A percentile compares a stretch with the other conserved stretches of the same genome.
These are phyloP conservation scores for Mangifera indica DNA, from an alignment of 345 rosid genomes.

Conservation along the genomic window DNA sequence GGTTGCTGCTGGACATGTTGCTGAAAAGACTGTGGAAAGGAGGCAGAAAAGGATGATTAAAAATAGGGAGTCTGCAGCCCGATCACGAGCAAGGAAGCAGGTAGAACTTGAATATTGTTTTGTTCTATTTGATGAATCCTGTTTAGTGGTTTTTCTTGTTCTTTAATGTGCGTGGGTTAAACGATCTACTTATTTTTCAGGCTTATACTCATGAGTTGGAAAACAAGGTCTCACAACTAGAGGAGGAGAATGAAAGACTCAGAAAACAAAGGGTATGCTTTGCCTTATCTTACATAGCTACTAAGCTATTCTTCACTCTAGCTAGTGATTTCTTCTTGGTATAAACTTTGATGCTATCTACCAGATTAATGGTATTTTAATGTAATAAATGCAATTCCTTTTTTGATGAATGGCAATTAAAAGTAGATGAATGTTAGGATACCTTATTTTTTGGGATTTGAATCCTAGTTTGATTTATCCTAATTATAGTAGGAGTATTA, in stretches of 20 bases:
- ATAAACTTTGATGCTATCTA: background rate
- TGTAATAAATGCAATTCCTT: background rate
- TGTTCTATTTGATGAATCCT: background rate
- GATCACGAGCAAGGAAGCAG: constrained; percentile 68
- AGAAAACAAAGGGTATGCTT: constrained; percentile 41
- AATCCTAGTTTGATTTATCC: no score
- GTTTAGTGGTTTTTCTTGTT: background rate
- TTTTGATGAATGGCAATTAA: background rate
- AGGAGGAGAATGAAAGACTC: constrained; percentile 61
- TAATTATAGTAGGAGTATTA: no score
- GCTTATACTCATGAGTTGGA: constrained; percentile 66
- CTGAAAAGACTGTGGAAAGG: constrained; percentile 57
- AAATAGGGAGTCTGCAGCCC: constrained; percentile 68
- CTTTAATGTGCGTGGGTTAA: background rate
- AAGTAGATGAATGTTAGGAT: no score
- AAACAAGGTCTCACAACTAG: constrained; percentile 53
- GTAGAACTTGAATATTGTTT: constrained; percentile 21
- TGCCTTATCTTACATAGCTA: background rate
- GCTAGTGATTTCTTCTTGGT: background rate
- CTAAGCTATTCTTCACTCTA: background rate
- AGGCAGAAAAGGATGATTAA: constrained; percentile 67
- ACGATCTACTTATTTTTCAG: constrained; percentile 28
- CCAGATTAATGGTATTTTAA: background rate
- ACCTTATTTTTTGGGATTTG: no score
- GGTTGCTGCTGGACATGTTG: constrained; percentile 39